Evolutionary conservation across 202 grass and related monocot species (phyloP).

Genomic region (Musa balbisiana): DNA sequence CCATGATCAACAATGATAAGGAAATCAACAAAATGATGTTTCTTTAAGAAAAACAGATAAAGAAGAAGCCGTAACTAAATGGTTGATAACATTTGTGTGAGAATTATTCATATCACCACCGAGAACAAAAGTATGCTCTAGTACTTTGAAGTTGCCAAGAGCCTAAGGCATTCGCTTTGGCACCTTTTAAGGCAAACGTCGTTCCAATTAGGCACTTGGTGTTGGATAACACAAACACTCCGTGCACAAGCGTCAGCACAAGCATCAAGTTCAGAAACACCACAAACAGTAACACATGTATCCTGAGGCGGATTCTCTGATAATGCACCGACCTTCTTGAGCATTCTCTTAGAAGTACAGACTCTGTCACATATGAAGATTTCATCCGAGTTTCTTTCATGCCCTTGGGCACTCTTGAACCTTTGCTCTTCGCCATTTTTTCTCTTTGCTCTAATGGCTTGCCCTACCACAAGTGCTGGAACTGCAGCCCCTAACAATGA

Average conservation of each 20-base stretch:
- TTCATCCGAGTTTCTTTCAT: constrained; percentile 78
- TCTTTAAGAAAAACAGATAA: no score
- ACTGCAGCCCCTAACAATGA: constrained; percentile 56
- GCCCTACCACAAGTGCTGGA: constrained; percentile 57
- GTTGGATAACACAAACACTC: constrained; percentile 91
- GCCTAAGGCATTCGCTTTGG: constrained; percentile 88
- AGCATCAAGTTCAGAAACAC: constrained; percentile 82
- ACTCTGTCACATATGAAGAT: constrained; percentile 85
- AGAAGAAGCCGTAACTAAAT: no score
- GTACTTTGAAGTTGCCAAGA: constrained; percentile 9
- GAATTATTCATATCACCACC: no score
- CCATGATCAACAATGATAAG: no score
- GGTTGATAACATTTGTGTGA: no score
- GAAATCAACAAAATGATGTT: no score
- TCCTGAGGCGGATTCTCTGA: constrained; percentile 86
- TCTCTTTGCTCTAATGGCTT: constrained; percentile 57
- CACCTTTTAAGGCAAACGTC: constrained; percentile 90
- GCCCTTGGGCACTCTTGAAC: constrained; percentile 64
- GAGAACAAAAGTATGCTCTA: no score
- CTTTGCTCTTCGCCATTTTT: constrained; percentile 62
- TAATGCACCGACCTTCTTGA: constrained; percentile 90
- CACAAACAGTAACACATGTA: constrained; percentile 92
- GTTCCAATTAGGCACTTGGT: constrained; percentile 99
- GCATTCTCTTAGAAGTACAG: constrained; percentile 87
- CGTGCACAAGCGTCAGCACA: constrained; percentile 80